Evolutionary conservation across 495 filamentous ascomycete genomes (phyloP).

Genomic region (Usnea hakonensis): DNA sequence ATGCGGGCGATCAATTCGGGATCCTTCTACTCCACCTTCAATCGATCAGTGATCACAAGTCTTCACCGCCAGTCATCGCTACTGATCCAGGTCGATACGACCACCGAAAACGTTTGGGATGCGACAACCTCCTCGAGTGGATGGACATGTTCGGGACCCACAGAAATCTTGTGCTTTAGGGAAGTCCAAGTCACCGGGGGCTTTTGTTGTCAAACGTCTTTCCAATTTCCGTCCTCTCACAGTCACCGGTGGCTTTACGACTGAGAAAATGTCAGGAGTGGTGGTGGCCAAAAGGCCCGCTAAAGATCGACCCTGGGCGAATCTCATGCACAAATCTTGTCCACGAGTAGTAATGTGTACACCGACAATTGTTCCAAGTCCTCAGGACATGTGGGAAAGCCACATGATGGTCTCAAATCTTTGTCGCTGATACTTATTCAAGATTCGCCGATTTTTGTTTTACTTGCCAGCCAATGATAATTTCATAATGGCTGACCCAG

Average conservation of each 20-base stretch:
- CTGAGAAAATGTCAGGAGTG: neutral
- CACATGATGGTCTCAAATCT: neutral
- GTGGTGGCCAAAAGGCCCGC: neutral
- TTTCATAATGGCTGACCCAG: neutral
- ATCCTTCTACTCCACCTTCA: neutral
- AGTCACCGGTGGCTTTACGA: neutral
- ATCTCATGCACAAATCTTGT: too few species aligned
- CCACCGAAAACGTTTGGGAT: neutral
- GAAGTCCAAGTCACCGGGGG: neutral
- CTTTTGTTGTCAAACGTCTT: neutral
- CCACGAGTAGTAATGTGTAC: constrained; percentile 4
- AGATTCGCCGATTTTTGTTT: neutral
- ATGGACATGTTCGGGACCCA: neutral
- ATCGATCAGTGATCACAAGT: neutral
- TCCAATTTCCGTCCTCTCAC: neutral
- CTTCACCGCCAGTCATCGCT: neutral
- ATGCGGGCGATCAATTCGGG: constrained; percentile 24
- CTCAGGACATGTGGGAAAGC: constrained; percentile 3
- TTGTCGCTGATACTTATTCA: constrained; percentile 3
- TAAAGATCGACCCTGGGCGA: neutral
- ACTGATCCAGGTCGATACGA: neutral
- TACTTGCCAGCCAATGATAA: neutral
- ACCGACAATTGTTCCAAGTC: neutral
- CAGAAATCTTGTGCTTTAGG: neutral
- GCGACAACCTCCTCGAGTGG: neutral